Conservation (phyloP, 2,329 filamentous ascomycete species). For the Claviceps sp. region DNA sequence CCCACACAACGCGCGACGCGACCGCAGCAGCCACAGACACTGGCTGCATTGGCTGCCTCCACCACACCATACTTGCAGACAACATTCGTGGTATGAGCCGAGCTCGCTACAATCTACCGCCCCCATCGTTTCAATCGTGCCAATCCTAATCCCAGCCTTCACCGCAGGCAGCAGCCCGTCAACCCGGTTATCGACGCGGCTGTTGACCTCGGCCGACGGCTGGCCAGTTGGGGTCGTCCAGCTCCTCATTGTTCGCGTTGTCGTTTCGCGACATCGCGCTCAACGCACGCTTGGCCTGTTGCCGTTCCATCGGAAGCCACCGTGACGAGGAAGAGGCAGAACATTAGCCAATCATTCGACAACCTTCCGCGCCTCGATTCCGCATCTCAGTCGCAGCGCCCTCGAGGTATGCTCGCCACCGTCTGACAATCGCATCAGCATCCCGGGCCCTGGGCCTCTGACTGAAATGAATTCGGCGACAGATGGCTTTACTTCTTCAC, state of each 20-base stretch:
- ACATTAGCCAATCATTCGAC: neutral
- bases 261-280: neutral
- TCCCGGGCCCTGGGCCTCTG: neutral
- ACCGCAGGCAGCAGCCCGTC: neutral
- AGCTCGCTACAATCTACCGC: neutral
- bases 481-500: constrained; percentile 1
- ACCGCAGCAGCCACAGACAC: neutral
- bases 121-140: neutral
- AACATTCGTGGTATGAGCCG: neutral
- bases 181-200: neutral
- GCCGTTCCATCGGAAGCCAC: too few species aligned
- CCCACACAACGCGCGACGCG: neutral
- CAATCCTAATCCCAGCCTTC: neutral
- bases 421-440: neutral
- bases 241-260: too few species aligned
- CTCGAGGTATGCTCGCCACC: constrained; percentile 2
- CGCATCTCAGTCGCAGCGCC: neutral
- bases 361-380: neutral
- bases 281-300: neutral
- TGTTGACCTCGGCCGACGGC: neutral
- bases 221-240: neutral
- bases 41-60: neutral
- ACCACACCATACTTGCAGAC: neutral
- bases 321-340: neutral
- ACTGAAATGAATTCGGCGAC: constrained; percentile 2